Evolutionary conservation across 495 filamentous ascomycete species (phyloP).

Genomic region (Pyrenopolyporus hunteri): DNA sequence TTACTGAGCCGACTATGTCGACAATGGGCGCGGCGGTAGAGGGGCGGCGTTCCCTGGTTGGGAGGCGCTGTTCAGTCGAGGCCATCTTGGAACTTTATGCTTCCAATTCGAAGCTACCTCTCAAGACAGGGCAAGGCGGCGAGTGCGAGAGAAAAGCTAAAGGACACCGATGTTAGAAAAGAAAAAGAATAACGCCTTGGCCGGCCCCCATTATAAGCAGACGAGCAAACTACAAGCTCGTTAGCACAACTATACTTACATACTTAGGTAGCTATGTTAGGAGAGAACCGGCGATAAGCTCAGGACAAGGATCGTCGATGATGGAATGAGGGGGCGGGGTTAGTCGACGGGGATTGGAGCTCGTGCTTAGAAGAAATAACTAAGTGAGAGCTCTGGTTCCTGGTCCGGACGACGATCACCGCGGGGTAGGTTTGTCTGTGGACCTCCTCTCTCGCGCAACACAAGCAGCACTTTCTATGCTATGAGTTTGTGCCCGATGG

Average conservation of each 20-base stretch:
- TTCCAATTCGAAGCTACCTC: constrained; percentile 11
- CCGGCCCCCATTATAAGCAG: constrained; percentile 7
- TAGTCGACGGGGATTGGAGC: constrained; percentile 25
- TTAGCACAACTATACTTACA: constrained; percentile 22
- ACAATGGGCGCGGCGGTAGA: constrained; percentile 81
- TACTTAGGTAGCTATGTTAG: constrained; percentile 3
- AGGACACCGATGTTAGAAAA: constrained; percentile 1
- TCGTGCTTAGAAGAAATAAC: constrained; percentile 6
- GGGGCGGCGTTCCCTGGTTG: constrained; percentile 63
- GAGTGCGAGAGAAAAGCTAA: constrained; percentile 6
- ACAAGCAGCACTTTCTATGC: constrained; percentile 13
- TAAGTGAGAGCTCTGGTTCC: constrained; percentile 27
- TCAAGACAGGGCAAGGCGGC: background rate
- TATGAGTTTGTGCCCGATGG: background rate
- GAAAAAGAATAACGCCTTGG: background rate
- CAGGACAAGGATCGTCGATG: constrained; percentile 14
- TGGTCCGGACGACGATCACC: constrained; percentile 27
- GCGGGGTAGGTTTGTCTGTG: constrained; percentile 14
- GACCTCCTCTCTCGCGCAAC: constrained; percentile 8
- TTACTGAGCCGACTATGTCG: constrained; percentile 80
- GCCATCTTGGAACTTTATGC: constrained; percentile 40
- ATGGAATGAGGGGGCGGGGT: constrained; percentile 39
- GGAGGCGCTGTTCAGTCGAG: constrained; percentile 42
- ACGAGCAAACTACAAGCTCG: background rate
- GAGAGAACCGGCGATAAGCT: constrained; percentile 9